These are phyloP conservation scores for Aspergillus amoenus DNA, from an alignment of 2,329 filamentous ascomycete genomes.

Conservation along the genomic window DNA sequence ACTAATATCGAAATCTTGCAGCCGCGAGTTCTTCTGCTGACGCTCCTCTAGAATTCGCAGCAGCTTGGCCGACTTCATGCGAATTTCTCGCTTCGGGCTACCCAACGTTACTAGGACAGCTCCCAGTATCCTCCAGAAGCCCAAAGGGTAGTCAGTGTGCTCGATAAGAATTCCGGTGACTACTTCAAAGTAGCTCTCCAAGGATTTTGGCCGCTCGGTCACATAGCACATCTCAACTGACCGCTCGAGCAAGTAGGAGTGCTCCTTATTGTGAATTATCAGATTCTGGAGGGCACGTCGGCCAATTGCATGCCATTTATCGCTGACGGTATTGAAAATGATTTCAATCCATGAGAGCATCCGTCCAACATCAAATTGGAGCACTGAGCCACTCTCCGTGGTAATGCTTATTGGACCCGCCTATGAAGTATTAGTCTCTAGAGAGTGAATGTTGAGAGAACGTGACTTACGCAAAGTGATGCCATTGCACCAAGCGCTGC, in stretches of 20 bases:
- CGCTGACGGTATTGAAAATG: conserved; percentile 89
- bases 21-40: conserved; percentile 80
- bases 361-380: conserved; percentile 87
- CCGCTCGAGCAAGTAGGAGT: conserved; percentile 80
- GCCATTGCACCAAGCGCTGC: conserved; percentile 96
- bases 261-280: conserved; percentile 85
- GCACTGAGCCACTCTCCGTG: conserved; percentile 80
- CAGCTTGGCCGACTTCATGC: conserved; percentile 81
- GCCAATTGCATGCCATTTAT: conserved; percentile 88
- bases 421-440: conserved; percentile 26
- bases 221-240: conserved; percentile 91
- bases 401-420: conserved; percentile 76
- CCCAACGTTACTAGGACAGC: conserved; percentile 90
- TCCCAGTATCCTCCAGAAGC: conserved; percentile 88
- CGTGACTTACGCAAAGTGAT: conserved; percentile 74
- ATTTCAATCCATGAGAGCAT: conserved; percentile 95
- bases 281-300: conserved; percentile 84
- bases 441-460: not conserved
- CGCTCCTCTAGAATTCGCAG: conserved; percentile 79
- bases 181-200: conserved; percentile 94
- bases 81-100: conserved; percentile 83
- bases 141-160: conserved; percentile 74
- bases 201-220: conserved; percentile 73
- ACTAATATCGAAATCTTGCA: conserved; percentile 97
- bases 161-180: conserved; percentile 84